Evolutionary conservation across 2,329 filamentous ascomycete species (phyloP), one percentile per base, ranked within the genome.

Genomic region (Malbranchea cinnamomea): DNA sequence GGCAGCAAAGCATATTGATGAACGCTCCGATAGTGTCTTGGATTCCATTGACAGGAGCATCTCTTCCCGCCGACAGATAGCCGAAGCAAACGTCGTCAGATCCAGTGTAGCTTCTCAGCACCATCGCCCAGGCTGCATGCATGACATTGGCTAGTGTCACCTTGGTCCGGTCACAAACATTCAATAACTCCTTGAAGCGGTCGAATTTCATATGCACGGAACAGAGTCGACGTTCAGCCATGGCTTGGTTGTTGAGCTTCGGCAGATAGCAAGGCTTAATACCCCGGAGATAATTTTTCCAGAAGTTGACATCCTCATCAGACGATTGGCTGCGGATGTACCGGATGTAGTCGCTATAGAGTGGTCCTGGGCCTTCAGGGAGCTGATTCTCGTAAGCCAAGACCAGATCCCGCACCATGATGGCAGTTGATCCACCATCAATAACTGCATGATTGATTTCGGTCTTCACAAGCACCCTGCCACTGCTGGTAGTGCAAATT

Each of bases 401-500:
- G 5, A 44, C 46, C 1, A 62, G 43, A 33, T 63, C 59, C 6
- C 46, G 43, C n/a, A 60, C 41, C 14, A 63, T 39, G 30, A 59
- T 53, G 4, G 54, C 47, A 15, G 62, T 51, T 0, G 60, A 63
- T 11, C 49, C 52, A 1, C 60, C 60, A 37, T 64, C 60, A 31
- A 50, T 54, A 33, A 63, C 54, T 10, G 53, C 53, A 37, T 63
- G 60, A 37, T 52, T 62, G 27, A 64, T 53, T 26, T 63, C 59
- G 10, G 62, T 41, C 26, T 54, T 54, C 28, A 55, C 49, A 33
- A 53, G 48, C 0, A 60, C 38, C 26, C 37, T 38, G n/a, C 38
- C 40, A 1, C 37, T 31, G 12, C 37, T 41, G 12, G 51, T 51
- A 34, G 47, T 49, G 36, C 48, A 53, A 17, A 59, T 45, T 2